Conservation (phyloP, 2,329 filamentous ascomycete genomes). For the Dendrostoma leiphaemia region DNA sequence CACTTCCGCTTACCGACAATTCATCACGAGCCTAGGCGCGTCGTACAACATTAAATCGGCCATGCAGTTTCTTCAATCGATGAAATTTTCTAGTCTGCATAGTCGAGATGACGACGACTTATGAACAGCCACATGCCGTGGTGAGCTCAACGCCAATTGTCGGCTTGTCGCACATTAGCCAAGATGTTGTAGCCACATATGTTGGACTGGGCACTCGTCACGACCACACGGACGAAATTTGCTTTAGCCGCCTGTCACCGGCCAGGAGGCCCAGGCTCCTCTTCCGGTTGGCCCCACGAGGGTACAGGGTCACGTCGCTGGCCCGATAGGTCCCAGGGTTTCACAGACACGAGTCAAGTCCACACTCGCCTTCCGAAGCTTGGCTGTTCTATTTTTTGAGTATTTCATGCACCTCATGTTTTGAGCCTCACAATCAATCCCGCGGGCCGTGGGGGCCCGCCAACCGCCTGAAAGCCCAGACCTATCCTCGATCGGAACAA, state of each 20-base stretch:
- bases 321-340: background rate
- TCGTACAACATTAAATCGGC: too few species aligned
- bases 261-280: background rate
- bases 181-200: background rate
- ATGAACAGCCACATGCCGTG: background rate
- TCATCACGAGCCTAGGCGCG: too few species aligned
- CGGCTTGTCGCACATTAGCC: too few species aligned
- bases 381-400: slow-evolving; percentile 1
- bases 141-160: too few species aligned
- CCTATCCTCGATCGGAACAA: background rate
- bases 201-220: background rate
- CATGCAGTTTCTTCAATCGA: too few species aligned
- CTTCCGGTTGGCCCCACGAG: background rate
- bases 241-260: background rate
- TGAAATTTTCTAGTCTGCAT: too few species aligned
- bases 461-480: background rate
- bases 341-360: background rate
- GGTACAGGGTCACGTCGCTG: background rate
- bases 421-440: background rate
- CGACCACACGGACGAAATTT: background rate
- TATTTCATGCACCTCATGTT: background rate
- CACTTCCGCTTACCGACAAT: too few species aligned
- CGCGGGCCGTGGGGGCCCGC: background rate
- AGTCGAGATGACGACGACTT: too few species aligned
- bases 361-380: background rate